Conservation (phyloP, 2,329 filamentous ascomycete species). For the Cladobotryum protrusum region DNA sequence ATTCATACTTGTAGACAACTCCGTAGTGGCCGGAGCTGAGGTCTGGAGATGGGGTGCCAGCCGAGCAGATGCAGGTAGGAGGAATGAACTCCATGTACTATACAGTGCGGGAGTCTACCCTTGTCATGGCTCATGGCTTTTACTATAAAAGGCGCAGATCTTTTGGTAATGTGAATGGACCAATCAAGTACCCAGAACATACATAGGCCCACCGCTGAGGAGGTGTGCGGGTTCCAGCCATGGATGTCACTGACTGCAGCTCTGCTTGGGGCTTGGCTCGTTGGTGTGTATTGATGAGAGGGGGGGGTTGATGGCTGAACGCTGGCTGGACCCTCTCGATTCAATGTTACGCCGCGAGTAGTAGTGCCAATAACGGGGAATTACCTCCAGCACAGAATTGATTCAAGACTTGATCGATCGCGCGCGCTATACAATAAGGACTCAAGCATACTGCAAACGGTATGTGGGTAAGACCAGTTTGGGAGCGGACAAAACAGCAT, state of each 20-base stretch:
- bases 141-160: background rate
- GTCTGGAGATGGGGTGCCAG: constrained; percentile 10
- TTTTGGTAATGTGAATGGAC: constrained; percentile 8
- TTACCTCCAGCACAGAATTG: constrained; percentile 3
- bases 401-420: constrained; percentile 4
- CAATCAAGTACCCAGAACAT: constrained; percentile 22
- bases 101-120: background rate
- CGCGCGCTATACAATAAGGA: background rate
- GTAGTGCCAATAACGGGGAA: constrained; percentile 12
- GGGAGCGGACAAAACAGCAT: too few relatives aligned
- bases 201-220: constrained; percentile 22
- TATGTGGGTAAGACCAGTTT: background rate
- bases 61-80: constrained; percentile 2
- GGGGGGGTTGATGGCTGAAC: constrained; percentile 2
- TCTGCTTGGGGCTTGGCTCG: constrained; percentile 2
- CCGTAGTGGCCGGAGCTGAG: constrained; percentile 11
- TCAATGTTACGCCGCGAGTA: constrained; percentile 10
- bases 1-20: constrained; percentile 2
- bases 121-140: too few relatives aligned
- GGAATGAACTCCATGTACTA: background rate
- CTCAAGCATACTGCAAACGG: background rate
- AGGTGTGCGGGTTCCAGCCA: constrained; percentile 9
- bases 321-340: background rate
- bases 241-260: constrained; percentile 19
- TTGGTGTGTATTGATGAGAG: background rate